phyloP scores from a whole-genome alignment of 768 basidiomycete species.

The Saitozyma sp. region DNA sequence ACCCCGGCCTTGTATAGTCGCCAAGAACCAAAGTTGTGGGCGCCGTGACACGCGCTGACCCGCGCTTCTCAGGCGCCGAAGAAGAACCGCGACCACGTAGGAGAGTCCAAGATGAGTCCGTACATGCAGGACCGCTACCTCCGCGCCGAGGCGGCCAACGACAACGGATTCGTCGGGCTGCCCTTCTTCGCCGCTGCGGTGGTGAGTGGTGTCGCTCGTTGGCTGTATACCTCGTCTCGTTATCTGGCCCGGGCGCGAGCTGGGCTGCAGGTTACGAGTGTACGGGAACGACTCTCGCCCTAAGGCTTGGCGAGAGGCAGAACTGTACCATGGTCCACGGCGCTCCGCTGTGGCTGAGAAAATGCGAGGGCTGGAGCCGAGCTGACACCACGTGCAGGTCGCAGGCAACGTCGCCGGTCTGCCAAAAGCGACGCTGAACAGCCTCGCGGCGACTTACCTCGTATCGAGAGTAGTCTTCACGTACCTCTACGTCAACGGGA shows the following conservation, averaged over 20 bases:
- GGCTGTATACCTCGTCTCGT: background rate
- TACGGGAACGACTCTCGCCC: background rate
- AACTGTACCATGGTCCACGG: background rate
- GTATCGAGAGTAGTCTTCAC: slow-evolving; percentile 28
- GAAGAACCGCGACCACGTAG: slow-evolving; percentile 18
- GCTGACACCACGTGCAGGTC: slow-evolving; percentile 12
- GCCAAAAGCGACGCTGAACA: slow-evolving; percentile 32
- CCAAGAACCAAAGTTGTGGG: too few relatives aligned
- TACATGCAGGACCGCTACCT: slow-evolving; percentile 19
- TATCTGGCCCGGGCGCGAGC: background rate
- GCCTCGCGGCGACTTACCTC: slow-evolving; percentile 31
- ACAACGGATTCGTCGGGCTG: slow-evolving; percentile 36
- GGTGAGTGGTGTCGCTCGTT: slow-evolving; percentile 13
- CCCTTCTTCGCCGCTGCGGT: slow-evolving; percentile 37
- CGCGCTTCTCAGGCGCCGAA: slow-evolving; percentile 8
- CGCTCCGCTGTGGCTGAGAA: too few relatives aligned
- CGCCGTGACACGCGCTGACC: background rate
- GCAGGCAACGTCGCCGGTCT: slow-evolving; percentile 40
- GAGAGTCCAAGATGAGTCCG: slow-evolving; percentile 32
- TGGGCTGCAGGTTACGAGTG: background rate
- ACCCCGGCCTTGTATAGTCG: too few relatives aligned
- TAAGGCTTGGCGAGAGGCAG: background rate
- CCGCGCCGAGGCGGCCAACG: slow-evolving; percentile 41
- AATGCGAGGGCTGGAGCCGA: too few relatives aligned
- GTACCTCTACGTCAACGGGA: slow-evolving; percentile 40